phyloP scores from a whole-genome alignment of 257 asterid genomes.

The Anisodus acutangulus region DNA sequence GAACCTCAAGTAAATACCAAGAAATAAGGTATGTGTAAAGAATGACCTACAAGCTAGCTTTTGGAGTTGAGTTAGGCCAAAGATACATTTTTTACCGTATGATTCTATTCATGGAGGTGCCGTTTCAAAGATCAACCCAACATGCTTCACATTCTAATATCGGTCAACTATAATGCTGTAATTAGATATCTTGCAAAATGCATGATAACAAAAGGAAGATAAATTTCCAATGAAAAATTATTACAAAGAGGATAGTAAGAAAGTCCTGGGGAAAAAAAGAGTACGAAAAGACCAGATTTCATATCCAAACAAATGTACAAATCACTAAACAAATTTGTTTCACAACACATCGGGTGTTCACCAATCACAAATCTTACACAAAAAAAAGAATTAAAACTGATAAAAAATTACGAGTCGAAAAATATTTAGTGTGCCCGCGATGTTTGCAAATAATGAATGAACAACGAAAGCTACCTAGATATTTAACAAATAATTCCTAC shows the following conservation, averaged over 20 bases:
- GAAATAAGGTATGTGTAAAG: not conserved
- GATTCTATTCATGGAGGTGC: not conserved
- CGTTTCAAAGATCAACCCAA: not conserved
- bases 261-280: not conserved
- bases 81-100: too few species aligned
- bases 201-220: not conserved
- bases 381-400: not conserved
- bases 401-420: slow-evolving; percentile 25
- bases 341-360: slow-evolving; percentile 30
- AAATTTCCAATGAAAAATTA: not conserved
- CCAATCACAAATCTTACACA: slow-evolving; percentile 34
- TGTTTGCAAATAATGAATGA: slow-evolving; percentile 42
- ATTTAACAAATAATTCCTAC: slow-evolving; percentile 48
- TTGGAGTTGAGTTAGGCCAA: too few species aligned
- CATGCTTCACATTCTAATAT: not conserved
- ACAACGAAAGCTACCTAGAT: slow-evolving; percentile 41
- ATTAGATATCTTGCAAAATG: not conserved
- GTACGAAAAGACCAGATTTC: slow-evolving; percentile 7
- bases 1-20: not conserved
- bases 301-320: slow-evolving; percentile 17
- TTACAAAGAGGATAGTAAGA: not conserved
- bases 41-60: too few species aligned
- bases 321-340: slow-evolving; percentile 24
- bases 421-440: slow-evolving; percentile 28
- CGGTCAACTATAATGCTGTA: not conserved